Evolutionary conservation across 208 protist genomes (phyloP), one percentile per base, ranked within the genome.

Genomic region (Leishmania lainsoni): DNA sequence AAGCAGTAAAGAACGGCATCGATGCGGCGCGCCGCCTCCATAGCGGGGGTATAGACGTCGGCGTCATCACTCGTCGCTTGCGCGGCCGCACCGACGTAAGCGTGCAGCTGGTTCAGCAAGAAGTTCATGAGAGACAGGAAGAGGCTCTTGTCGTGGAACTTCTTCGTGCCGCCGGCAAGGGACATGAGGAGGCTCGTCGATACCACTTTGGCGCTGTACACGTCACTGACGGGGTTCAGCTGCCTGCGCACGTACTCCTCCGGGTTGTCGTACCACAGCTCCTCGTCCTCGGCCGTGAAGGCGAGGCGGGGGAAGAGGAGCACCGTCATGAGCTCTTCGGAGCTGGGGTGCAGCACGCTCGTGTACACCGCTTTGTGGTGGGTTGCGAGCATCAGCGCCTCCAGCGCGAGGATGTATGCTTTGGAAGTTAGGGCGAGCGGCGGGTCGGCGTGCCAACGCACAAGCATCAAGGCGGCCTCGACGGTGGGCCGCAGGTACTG

Each of bases 221-320:
- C 80, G 80, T 98, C 92, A 29, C 91, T 90, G 14, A 79, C 73
- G 8, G 95, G 84, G 80, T 90, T 96, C 66, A 89, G 92, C 85
- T 97, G 94, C 86, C 90, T 91, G 70, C 94, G 90, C 45, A 98
- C 83, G 85, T 96, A 99, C 84, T 99, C 97, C 69, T 95, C 89
- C 42, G 96, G 96, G 86, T 99, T 98, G 72, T 86, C 75, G 52
- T 87, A 76, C 92, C 92, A 99, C 5, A 98, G 81, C 85, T 98
- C 96, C 35, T 79, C 81, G 76, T 99, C 97, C 39, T 88, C 87
- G 4, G 75, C 59, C n/a, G 90, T 95, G 79, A 96, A 98, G 82
- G 89, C 90, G 45, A 99, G 80, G 26, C 95, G 87, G 45, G 94
- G 96, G 76, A 99, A 98, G 39, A 98, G 81, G 48, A 98, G 82